phyloP scores from a whole-genome alignment of 768 basidiomycete species.

The Tylopilus sp. region DNA sequence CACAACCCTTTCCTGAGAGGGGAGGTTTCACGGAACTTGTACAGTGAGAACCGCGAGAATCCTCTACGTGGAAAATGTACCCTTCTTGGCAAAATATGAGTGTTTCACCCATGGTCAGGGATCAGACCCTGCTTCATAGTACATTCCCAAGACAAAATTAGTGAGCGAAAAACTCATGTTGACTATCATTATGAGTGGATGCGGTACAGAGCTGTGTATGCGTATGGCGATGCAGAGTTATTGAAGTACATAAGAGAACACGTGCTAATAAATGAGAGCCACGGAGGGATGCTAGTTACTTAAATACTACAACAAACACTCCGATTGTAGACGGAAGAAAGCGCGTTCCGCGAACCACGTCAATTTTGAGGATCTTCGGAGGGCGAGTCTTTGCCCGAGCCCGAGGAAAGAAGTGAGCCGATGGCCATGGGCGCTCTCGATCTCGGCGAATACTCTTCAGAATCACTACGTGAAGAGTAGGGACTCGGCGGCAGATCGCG shows the following conservation, averaged over 20 bases:
- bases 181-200: constrained; percentile 19
- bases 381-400: constrained; percentile 28
- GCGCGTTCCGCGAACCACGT: constrained; percentile 14
- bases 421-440: constrained; percentile 78
- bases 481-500: constrained; percentile 68
- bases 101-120: constrained; percentile 6
- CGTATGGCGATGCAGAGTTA: constrained; percentile 17
- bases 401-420: constrained; percentile 62
- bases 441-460: constrained; percentile 67
- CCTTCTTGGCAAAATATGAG: constrained; percentile 1
- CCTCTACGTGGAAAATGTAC: constrained; percentile 9
- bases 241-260: constrained; percentile 24
- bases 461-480: constrained; percentile 66
- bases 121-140: constrained; percentile 9
- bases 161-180: background rate
- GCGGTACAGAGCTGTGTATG: constrained; percentile 17
- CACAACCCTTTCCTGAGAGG: constrained; percentile 11
- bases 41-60: constrained; percentile 5
- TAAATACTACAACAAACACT: constrained; percentile 20
- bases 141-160: background rate
- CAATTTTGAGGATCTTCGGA: constrained; percentile 27
- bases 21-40: background rate
- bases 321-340: constrained; percentile 18
- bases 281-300: background rate
- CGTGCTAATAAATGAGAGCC: constrained; percentile 20